Percentiles rank a stretch among this genome's conserved stretches.
These are phyloP conservation scores for Zopfochytrium polystomum DNA, from an alignment of 371 early-diverging fungal species.

Conservation along the genomic window DNA sequence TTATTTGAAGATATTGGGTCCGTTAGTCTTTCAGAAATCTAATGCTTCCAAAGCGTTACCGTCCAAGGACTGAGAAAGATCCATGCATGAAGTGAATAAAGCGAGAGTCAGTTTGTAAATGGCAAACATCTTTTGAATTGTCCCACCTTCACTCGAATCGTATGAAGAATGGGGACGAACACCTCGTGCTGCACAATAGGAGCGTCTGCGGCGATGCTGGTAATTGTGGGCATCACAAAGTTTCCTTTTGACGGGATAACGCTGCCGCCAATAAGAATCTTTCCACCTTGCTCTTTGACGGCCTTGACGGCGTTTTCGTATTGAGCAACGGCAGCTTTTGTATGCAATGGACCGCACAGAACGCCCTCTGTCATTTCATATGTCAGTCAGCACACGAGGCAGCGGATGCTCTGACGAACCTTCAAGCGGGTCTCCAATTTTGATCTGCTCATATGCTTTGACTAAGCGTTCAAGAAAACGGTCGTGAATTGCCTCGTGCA, in stretches of 20 bases:
- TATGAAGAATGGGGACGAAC: slow-evolving; percentile 93
- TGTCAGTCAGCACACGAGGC: neutral
- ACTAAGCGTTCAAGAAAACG: slow-evolving; percentile 70
- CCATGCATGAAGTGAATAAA: no score
- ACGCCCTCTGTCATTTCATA: slow-evolving; percentile 49
- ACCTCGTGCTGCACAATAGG: slow-evolving; percentile 87
- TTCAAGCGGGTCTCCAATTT: slow-evolving; percentile 86
- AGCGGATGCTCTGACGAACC: slow-evolving; percentile 13
- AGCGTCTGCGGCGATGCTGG: slow-evolving; percentile 69
- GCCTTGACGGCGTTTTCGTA: slow-evolving; percentile 71
- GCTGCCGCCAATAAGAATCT: slow-evolving; percentile 81
- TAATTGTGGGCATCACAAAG: slow-evolving; percentile 96
- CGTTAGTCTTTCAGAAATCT: neutral
- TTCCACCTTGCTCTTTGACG: slow-evolving; percentile 81
- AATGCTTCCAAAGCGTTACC: neutral
- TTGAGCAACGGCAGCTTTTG: slow-evolving; percentile 73
- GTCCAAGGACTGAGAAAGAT: no score
- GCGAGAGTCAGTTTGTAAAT: no score
- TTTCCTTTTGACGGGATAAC: slow-evolving; percentile 71
- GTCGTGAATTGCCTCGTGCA: slow-evolving; percentile 91
- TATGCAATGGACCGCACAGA: slow-evolving; percentile 94
- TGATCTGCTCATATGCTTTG: slow-evolving; percentile 85
- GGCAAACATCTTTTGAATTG: no score
- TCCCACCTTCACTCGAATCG: slow-evolving; percentile 75
- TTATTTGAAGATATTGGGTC: slow-evolving; percentile 51